These are phyloP conservation scores for Akanthomyces dipterigenus DNA, from an alignment of 2,329 filamentous ascomycete genomes.

Conservation along the genomic window DNA sequence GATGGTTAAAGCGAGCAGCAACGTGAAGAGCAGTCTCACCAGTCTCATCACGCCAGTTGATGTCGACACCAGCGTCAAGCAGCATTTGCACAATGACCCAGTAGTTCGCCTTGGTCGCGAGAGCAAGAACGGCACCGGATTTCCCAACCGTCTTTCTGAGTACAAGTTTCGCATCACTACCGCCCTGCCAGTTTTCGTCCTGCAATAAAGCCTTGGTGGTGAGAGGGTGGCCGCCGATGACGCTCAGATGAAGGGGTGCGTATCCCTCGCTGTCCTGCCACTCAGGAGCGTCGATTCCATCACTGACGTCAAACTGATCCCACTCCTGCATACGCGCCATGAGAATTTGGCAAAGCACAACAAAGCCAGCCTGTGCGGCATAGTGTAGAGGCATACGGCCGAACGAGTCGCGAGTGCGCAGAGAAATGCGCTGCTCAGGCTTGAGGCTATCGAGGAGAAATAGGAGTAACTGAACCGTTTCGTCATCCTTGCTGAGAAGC, in stretches of 20 bases:
- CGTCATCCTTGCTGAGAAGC: constrained; percentile 61
- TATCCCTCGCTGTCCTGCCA: constrained; percentile 94
- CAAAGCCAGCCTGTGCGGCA: constrained; percentile 89
- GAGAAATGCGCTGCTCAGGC: constrained; percentile 57
- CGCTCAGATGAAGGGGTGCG: constrained; percentile 84
- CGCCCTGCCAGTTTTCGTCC: constrained; percentile 69
- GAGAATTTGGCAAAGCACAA: constrained; percentile 80
- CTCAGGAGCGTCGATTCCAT: constrained; percentile 76
- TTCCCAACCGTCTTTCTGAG: constrained; percentile 67
- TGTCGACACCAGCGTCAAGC: constrained; percentile 81
- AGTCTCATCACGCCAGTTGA: constrained; percentile 86
- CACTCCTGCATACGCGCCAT: constrained; percentile 86
- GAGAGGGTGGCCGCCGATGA: constrained; percentile 81
- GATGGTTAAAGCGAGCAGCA: constrained; percentile 81
- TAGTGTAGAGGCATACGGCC: constrained; percentile 87
- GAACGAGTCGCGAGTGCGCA: constrained; percentile 67
- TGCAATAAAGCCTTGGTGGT: constrained; percentile 77
- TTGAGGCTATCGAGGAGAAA: constrained; percentile 62
- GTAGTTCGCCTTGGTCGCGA: constrained; percentile 86
- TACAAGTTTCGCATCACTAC: constrained; percentile 53
- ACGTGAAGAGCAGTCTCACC: constrained; percentile 90
- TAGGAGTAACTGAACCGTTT: constrained; percentile 62
- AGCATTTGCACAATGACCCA: constrained; percentile 77
- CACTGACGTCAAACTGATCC: constrained; percentile 75
- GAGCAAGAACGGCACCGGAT: constrained; percentile 78